Evolutionary conservation across 1,139 yeast species (phyloP), one percentile per base, ranked within the genome.

Genomic region (Magnusiomyces tetraspermus): DNA sequence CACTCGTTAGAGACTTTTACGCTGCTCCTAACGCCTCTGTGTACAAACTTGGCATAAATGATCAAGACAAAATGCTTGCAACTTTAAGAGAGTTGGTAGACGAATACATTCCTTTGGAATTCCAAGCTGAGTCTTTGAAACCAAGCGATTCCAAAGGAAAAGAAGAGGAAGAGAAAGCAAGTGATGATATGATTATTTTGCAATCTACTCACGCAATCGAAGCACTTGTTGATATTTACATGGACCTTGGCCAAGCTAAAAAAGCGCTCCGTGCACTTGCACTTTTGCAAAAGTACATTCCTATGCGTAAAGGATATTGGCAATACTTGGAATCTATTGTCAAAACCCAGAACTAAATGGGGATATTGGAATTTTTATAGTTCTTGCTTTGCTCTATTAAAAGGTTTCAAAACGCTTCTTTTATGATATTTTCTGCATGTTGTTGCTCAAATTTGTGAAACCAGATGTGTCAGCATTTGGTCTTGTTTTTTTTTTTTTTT

Each of bases 281-380:
- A 8, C 67, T 75, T 19, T 70, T 88, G 41, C 76, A 67, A 1
- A 74, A 73, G 51, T 78, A 79, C 57, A 94, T 87, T 59, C 83
- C 88, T 0, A 82, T 87, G 13, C 72, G 96, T 57, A 67, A 64
- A 22, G 79, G 79, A 54, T 85, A 82, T 63, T 88, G 96, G 96
- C 60, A 59, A 3, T 73, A 66, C 33, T 36, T 50, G 38, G 22
- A 46, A 22, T 28, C 33, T 11, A 28, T n/a, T n/a, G n/a, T n/a
- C n/a, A n/a, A n/a, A n/a, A n/a, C n/a, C n/a, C n/a, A n/a, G n/a
- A n/a, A n/a, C n/a, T n/a, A n/a, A n/a, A n/a, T n/a, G n/a, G n/a
- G n/a, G n/a, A n/a, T n/a, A n/a, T n/a, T n/a, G n/a, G n/a, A n/a
- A n/a, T n/a, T n/a, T n/a, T n/a, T n/a, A n/a, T n/a, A n/a, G n/a